These are phyloP conservation scores for Russula ochroleuca DNA, from an alignment of 768 basidiomycete genomes.

Conservation along the genomic window DNA sequence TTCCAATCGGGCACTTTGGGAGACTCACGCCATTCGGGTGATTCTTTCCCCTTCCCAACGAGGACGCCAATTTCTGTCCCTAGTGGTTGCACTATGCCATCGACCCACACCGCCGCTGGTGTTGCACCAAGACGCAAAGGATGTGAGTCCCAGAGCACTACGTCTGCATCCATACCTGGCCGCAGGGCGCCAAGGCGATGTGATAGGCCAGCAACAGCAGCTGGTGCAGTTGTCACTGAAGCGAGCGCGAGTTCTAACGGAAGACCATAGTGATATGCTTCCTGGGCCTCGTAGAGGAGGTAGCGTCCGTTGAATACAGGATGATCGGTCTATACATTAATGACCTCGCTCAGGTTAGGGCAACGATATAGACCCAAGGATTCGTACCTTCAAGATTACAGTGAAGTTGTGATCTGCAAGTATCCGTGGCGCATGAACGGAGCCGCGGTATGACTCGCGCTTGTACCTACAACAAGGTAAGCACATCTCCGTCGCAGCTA, in stretches of 20 bases:
- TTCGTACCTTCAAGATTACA: conserved; percentile 67
- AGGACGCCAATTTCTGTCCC: conserved; percentile 39
- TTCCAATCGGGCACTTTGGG: conserved; percentile 57
- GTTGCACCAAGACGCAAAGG: conserved; percentile 73
- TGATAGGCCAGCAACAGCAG: conserved; percentile 66
- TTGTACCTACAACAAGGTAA: conserved; percentile 47
- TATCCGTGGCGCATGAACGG: conserved; percentile 76
- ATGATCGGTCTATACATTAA: conserved; percentile 54
- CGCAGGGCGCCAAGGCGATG: conserved; percentile 72
- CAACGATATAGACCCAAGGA: neutral
- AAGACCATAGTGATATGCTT: conserved; percentile 77
- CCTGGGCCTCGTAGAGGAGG: conserved; percentile 79
- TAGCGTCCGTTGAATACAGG: conserved; percentile 64
- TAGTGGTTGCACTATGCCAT: conserved; percentile 64
- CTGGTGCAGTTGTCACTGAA: conserved; percentile 70
- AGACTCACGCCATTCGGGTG: conserved; percentile 26
- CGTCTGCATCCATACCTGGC: conserved; percentile 43
- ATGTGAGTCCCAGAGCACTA: conserved; percentile 76
- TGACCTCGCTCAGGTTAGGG: neutral
- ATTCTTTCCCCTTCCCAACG: conserved; percentile 28
- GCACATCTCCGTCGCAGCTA: neutral
- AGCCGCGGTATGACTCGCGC: conserved; percentile 75
- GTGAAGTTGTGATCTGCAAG: conserved; percentile 62
- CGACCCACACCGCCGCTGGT: conserved; percentile 65
- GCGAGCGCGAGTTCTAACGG: conserved; percentile 64